Percentiles rank a stretch among this genome's conserved stretches.
These are phyloP conservation scores for Ascoidea rubescens DNA, from an alignment of 805 yeast genomes.

Conservation along the genomic window DNA sequence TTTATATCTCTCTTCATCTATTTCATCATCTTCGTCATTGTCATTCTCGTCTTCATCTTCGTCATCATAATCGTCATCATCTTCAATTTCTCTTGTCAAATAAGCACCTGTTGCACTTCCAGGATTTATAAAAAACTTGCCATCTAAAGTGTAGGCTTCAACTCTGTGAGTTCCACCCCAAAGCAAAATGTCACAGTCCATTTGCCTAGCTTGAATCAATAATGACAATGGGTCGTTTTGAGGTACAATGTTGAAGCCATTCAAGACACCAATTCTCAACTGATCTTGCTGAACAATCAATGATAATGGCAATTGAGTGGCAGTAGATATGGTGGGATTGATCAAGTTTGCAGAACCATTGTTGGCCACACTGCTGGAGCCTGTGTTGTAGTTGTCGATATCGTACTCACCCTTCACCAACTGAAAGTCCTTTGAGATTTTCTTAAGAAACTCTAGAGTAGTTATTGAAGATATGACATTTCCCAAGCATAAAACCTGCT, in stretches of 20 bases:
- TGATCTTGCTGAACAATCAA: slow-evolving; percentile 54
- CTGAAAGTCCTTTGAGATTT: slow-evolving; percentile 58
- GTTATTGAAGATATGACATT: slow-evolving; percentile 59
- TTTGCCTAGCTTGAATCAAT: slow-evolving; percentile 69
- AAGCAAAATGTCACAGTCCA: slow-evolving; percentile 80
- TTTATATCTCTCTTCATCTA: slow-evolving; percentile 5
- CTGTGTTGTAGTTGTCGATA: slow-evolving; percentile 18
- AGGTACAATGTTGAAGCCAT: slow-evolving; percentile 78
- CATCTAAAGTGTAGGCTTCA: slow-evolving; percentile 87
- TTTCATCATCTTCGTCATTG: slow-evolving; percentile 14
- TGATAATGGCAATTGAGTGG: slow-evolving; percentile 37
- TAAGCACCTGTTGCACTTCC: slow-evolving; percentile 95
- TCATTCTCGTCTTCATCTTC: slow-evolving; percentile 17
- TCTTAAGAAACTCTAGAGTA: slow-evolving; percentile 49
- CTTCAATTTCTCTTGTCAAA: slow-evolving; percentile 47
- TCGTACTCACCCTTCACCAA: slow-evolving; percentile 80
- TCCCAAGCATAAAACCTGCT: slow-evolving; percentile 76
- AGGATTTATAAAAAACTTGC: slow-evolving; percentile 89
- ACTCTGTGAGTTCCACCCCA: slow-evolving; percentile 92
- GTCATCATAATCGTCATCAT: slow-evolving; percentile 31
- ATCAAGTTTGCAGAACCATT: not conserved
- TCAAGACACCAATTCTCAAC: slow-evolving; percentile 70
- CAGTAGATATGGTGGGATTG: not conserved
- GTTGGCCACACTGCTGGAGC: slow-evolving; percentile 13
- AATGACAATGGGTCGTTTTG: slow-evolving; percentile 77